Conservation (phyloP, 805 yeast species). For the Myxozyma kluyveri region DNA sequence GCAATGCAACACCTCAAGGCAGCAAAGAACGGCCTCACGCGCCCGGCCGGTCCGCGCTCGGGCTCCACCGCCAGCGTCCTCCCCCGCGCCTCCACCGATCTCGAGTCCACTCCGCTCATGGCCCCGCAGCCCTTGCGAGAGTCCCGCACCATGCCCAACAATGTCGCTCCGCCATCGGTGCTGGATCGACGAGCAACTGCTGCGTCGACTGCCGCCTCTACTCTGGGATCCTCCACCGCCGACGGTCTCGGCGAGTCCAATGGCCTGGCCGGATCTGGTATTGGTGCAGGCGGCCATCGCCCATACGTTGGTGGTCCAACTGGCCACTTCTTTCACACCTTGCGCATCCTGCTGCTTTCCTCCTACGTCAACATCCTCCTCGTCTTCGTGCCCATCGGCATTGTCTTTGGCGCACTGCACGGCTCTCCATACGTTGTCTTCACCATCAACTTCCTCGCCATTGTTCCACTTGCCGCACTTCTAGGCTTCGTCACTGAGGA, state of each 20-base stretch:
- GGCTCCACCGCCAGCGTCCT: slow-evolving; percentile 6
- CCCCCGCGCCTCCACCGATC: slow-evolving; percentile 4
- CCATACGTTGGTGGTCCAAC: neutral
- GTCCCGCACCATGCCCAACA: slow-evolving; percentile 6
- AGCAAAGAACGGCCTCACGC: slow-evolving; percentile 15
- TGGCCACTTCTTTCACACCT: neutral
- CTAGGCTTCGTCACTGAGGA: slow-evolving; percentile 93
- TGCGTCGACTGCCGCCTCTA: neutral
- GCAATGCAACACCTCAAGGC: slow-evolving; percentile 12
- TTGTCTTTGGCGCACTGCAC: slow-evolving; percentile 61
- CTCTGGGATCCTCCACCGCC: neutral
- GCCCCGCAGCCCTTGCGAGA: neutral
- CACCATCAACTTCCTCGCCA: slow-evolving; percentile 78
- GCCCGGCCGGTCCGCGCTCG: slow-evolving; percentile 17
- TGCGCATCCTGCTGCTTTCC: slow-evolving; percentile 14
- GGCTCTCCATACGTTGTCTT: slow-evolving; percentile 60
- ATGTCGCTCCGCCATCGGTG: neutral
- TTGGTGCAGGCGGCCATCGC: neutral
- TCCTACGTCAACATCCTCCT: slow-evolving; percentile 72
- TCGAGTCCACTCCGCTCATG: slow-evolving; percentile 17
- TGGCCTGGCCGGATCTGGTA: neutral
- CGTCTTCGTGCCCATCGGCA: slow-evolving; percentile 85
- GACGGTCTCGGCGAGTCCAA: neutral
- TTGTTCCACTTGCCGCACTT: slow-evolving; percentile 87
- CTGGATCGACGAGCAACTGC: slow-evolving; percentile 5